A percentile compares a stretch with the other conserved stretches of the same genome.
Evolutionary conservation across 805 yeast genomes (phyloP).

Genomic region (Myxozyma udenii): DNA sequence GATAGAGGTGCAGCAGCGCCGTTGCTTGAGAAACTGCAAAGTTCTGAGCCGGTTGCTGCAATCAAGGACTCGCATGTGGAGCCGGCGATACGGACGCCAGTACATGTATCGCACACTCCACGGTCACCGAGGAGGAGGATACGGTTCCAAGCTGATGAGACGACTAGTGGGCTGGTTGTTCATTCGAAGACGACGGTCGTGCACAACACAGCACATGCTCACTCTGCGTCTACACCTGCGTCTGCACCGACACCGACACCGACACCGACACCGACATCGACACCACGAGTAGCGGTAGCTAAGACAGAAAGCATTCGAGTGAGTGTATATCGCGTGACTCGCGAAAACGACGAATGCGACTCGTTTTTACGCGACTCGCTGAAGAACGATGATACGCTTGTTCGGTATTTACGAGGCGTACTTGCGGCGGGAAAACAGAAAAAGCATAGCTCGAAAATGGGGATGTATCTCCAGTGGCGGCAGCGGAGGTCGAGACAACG

Average conservation of each 20-base stretch:
- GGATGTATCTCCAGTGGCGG: not conserved
- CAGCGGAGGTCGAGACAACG: constrained; percentile 1
- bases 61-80: too few species aligned
- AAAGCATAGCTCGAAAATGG: not conserved
- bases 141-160: too few species aligned
- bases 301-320: not conserved
- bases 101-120: too few species aligned
- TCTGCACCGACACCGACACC: not conserved
- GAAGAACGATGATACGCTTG: not conserved
- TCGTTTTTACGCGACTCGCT: not conserved
- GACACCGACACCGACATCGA: not conserved
- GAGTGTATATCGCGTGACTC: not conserved
- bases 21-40: constrained; percentile 19
- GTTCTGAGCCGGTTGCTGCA: constrained; percentile 24
- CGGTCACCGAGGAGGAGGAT: too few species aligned
- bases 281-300: not conserved
- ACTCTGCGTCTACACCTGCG: not conserved
- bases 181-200: too few species aligned
- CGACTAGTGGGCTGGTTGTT: too few species aligned
- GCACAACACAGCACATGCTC: not conserved
- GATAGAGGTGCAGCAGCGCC: too few species aligned
- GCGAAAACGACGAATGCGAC: not conserved
- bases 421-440: not conserved
- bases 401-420: not conserved
- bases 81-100: too few species aligned